Evolutionary conservation across 2,329 filamentous ascomycete genomes (phyloP).

Genomic region (Dactylellina haptotyla): DNA sequence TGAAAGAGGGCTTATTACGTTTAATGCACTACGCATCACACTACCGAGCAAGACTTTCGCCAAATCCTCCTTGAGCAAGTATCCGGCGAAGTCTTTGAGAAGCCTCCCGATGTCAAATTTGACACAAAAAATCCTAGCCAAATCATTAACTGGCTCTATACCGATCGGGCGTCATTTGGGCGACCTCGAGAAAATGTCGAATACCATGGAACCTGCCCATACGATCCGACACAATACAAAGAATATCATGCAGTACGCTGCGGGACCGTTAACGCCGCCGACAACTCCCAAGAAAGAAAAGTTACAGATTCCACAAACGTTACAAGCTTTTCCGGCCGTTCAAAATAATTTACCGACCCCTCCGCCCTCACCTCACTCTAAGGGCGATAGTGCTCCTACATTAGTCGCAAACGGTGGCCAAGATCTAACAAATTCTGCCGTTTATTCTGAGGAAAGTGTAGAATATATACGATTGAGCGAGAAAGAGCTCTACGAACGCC

Average conservation of each 20-base stretch:
- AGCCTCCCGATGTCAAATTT: neutral
- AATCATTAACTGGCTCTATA: neutral
- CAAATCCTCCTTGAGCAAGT: constrained; percentile 19
- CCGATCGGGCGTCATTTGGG: too few relatives aligned
- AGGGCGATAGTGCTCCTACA: neutral
- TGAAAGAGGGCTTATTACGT: neutral
- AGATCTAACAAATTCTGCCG: neutral
- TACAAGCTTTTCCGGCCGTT: neutral
- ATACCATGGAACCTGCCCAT: too few relatives aligned
- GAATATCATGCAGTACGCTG: too few relatives aligned
- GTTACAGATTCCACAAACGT: neutral
- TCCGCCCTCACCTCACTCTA: constrained; percentile 10
- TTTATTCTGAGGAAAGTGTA: neutral
- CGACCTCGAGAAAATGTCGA: too few relatives aligned
- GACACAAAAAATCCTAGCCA: neutral
- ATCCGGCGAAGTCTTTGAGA: neutral
- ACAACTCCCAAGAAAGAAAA: neutral
- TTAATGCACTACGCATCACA: constrained; percentile 21
- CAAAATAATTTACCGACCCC: neutral
- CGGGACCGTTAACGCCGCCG: too few relatives aligned
- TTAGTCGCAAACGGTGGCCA: neutral
- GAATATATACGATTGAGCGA: neutral
- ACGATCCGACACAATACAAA: too few relatives aligned
- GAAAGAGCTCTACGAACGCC: neutral
- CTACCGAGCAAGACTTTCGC: neutral